Evolutionary conservation across 768 basidiomycete genomes (phyloP).

Genomic region (Mycena filopes): DNA sequence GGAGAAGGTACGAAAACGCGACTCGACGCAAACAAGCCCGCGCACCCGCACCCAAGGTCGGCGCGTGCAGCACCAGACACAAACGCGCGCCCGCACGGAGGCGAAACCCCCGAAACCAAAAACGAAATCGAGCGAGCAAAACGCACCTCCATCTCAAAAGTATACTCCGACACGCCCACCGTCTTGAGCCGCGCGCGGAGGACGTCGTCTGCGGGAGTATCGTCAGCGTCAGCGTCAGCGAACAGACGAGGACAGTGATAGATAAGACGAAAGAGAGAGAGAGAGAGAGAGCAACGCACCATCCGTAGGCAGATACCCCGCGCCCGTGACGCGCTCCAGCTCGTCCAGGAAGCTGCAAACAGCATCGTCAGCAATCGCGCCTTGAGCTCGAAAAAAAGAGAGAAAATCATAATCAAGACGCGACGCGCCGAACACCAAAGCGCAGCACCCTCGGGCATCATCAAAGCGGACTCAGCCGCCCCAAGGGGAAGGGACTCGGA

Average conservation of each 20-base stretch:
- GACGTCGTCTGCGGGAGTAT: slow-evolving; percentile 66
- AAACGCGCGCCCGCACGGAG: no score
- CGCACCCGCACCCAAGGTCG: not conserved
- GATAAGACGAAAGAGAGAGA: not conserved
- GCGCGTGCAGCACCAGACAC: no score
- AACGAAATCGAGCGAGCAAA: not conserved
- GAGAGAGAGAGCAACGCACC: slow-evolving; percentile 48
- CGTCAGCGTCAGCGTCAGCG: not conserved
- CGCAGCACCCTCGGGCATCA: no score
- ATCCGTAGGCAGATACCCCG: slow-evolving; percentile 74
- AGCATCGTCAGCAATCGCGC: slow-evolving; percentile 14
- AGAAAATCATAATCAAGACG: no score
- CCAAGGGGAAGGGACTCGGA: no score
- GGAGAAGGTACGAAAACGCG: no score
- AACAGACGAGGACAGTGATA: not conserved
- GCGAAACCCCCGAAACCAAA: not conserved
- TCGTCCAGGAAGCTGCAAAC: slow-evolving; percentile 74
- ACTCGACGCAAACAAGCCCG: no score
- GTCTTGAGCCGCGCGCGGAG: slow-evolving; percentile 81
- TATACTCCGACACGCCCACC: slow-evolving; percentile 83
- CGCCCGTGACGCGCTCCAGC: slow-evolving; percentile 70
- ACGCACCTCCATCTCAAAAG: slow-evolving; percentile 76
- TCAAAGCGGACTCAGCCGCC: no score
- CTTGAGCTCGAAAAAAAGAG: not conserved
- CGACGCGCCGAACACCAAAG: no score